Evolutionary conservation across 2,329 filamentous ascomycete genomes (phyloP), one percentile per base, ranked within the genome.

Genomic region (Ophiosphaerella korrae): DNA sequence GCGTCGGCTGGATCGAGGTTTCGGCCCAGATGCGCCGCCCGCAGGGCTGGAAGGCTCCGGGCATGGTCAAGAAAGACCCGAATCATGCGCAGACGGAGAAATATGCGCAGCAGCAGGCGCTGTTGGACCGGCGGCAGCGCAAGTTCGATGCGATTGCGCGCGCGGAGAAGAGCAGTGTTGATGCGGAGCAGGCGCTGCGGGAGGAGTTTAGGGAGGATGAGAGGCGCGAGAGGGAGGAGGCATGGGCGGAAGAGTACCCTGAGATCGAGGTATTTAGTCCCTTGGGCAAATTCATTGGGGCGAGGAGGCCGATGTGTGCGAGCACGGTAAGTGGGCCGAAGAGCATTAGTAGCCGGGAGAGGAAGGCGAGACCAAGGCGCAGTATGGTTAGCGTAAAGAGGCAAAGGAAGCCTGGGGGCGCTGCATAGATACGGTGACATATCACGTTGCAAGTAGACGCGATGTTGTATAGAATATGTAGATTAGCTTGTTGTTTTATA

Each of bases 1-100:
- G 94, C 2, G 88, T 92, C 23, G 94, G 94, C 7, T 99, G 95
- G 89, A 82, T 99, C 2, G 94, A 99, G 74, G 74, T 99, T 35
- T 87, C 86, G 0, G 87, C 87, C 3, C 93, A 99, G 74, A 84
- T 95, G 8, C 84, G 93, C 1, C 67, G 65, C 0, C 64, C 64
- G 1, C 60, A 63, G 26, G 70, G 70, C 23, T 73, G 70, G 70
- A 60, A 53, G 9, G 52, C 68, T 0, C 41, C 53, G 0, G 68
- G 66, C 85, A 43, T 83, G 80, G 13, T 82, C 74, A 66, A 77
- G 81, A 50, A 73, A 80, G 47, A 74, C 42, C 56, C 64, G 40
- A 71, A 64, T 37, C 64, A 70, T 42, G 59, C 60, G 7, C 47
- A 50, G 13, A 42, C 55, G 14, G 60, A 12, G 9, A 42, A 42